Conservation (phyloP, 768 basidiomycete species). For the Rhizopogon vesiculosus region DNA sequence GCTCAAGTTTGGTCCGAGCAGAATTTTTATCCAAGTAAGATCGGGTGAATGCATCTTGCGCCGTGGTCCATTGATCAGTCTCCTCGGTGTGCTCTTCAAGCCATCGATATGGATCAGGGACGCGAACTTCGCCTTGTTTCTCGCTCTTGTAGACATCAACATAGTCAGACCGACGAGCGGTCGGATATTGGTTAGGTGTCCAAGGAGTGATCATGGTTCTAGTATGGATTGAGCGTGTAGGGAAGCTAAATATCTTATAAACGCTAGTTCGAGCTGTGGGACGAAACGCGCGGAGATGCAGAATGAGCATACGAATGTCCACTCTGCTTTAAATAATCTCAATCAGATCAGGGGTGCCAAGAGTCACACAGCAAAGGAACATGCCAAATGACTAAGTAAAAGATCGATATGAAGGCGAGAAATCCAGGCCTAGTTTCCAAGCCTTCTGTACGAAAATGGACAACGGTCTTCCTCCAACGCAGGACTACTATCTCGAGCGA, state of each 20-base stretch:
- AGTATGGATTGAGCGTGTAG: constrained; percentile 8
- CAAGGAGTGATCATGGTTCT: constrained; percentile 38
- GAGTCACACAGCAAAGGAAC: constrained; percentile 17
- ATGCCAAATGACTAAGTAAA: constrained; percentile 10
- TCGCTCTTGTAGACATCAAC: constrained; percentile 67
- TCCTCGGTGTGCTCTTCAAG: constrained; percentile 61
- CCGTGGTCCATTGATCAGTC: constrained; percentile 59
- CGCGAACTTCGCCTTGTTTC: constrained; percentile 52
- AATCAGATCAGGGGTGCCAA: constrained; percentile 27
- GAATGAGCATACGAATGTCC: constrained; percentile 11
- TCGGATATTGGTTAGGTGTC: constrained; percentile 57
- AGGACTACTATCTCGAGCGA: neutral
- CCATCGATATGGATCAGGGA: constrained; percentile 74
- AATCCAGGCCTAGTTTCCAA: neutral
- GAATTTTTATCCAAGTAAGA: constrained; percentile 58
- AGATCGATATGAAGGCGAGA: constrained; percentile 14
- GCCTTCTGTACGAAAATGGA: constrained; percentile 6
- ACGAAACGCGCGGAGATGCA: constrained; percentile 12
- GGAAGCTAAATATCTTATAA: constrained; percentile 17
- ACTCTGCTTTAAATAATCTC: constrained; percentile 10
- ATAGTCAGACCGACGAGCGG: constrained; percentile 60
- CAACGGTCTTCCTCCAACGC: neutral
- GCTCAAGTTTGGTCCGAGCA: constrained; percentile 54
- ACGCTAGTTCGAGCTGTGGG: constrained; percentile 15
- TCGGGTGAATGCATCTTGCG: constrained; percentile 56